Evolutionary conservation across 371 early-diverging fungal genomes (phyloP).

Genomic region (Zychaea mexicana): DNA sequence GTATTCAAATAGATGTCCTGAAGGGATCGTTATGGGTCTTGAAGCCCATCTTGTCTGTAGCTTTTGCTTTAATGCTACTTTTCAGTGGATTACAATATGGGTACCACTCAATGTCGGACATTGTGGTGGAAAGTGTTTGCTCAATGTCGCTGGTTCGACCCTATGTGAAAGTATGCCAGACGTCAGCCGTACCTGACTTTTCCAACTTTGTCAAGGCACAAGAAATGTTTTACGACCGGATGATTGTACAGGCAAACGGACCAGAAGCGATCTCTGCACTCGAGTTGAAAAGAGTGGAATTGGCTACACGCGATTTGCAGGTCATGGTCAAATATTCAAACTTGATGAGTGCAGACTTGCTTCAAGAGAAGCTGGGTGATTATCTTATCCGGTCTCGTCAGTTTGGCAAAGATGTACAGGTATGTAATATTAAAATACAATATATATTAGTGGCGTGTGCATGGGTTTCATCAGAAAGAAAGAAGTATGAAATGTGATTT

Average conservation of each 20-base stretch:
- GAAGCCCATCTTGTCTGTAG: not conserved
- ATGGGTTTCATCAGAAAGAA: no score
- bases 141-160: not conserved
- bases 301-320: slow-evolving; percentile 50
- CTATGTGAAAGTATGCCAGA: not conserved
- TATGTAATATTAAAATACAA: not conserved
- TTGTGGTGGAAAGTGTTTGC: not conserved
- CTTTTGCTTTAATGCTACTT: not conserved
- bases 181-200: slow-evolving; percentile 43
- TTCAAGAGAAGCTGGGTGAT: slow-evolving; percentile 38
- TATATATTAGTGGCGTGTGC: not conserved
- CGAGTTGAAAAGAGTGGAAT: slow-evolving; percentile 44
- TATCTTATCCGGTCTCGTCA: slow-evolving; percentile 35
- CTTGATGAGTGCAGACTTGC: slow-evolving; percentile 27
- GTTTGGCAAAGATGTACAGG: slow-evolving; percentile 42
- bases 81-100: not conserved
- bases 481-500: not conserved
- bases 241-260: slow-evolving; percentile 28
- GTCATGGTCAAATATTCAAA: slow-evolving; percentile 47
- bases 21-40: not conserved
- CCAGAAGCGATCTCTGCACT: slow-evolving; percentile 38
- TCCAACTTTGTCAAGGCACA: slow-evolving; percentile 45
- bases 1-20: not conserved
- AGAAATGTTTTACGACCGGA: slow-evolving; percentile 41
- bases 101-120: not conserved